Evolutionary conservation across 495 filamentous ascomycete species (phyloP), one percentile per base, ranked within the genome.

Genomic region (Terfezia boudieri): DNA sequence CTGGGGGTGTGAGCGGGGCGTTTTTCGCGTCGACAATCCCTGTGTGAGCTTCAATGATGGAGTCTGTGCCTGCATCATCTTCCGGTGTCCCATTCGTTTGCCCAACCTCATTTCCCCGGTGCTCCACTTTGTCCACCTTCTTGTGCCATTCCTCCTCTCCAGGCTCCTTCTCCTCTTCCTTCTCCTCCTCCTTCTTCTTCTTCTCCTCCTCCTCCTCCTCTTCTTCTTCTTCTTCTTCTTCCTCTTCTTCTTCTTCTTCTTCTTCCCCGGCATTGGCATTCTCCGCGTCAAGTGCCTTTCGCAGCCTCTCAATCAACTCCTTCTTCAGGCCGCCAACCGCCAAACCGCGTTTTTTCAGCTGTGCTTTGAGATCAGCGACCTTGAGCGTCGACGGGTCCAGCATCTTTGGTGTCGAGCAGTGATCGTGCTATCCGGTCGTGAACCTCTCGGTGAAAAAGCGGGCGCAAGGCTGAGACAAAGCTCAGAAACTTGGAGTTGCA

Each of bases 371-470:
- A 59, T 81, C 76, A 10, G 73, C 66, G 36, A 81, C 78, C 59
- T 75, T 81, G 51, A 78, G 64, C 53, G 69, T 73, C 50, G 66
- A 71, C 64, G 71, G 79, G 59, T 80, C 74, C 26, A 71, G 71
- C 68, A 76, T 73, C 41, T 46, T 20, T 46, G 0, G 0, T 14
- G 41, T 32, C 4, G 26, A 32, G 26, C 26, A 32, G 26, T 32
- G 26, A 32, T 32, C 1, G 26, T 32, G 26, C 26, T 32, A 32
- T 32, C 26, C 1, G 7, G 20, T 20, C 20, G 20, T 20, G 20
- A 20, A 7, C 26, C 26, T 32, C 26, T 32, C 26, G 26, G 26
- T 32, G 7, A 32, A 32, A n/a, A 32, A 7, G 26, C 26, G 26
- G 26, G 26, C 7, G 26, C 26, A 32, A 7, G 26, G 26, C 26